phyloP scores from a whole-genome alignment of 2,329 filamentous ascomycete genomes.

The Botrytis fragariae region DNA sequence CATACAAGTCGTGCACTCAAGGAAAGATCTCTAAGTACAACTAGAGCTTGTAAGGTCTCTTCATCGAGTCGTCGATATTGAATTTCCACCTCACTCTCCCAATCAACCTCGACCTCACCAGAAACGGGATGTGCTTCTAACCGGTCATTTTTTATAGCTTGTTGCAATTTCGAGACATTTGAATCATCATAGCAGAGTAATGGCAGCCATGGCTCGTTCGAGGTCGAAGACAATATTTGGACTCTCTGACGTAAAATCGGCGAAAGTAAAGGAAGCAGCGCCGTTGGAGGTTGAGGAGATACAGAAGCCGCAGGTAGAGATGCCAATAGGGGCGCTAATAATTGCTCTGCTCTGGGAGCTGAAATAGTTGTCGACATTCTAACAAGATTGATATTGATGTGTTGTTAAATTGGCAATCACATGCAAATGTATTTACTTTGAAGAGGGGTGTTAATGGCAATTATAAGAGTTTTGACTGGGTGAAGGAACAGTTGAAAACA shows the following conservation, averaged over 20 bases:
- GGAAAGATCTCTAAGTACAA: slow-evolving; percentile 59
- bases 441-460: neutral
- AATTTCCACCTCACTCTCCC: slow-evolving; percentile 62
- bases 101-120: slow-evolving; percentile 72
- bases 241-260: slow-evolving; percentile 66
- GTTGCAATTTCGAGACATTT: slow-evolving; percentile 54
- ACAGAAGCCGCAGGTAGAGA: slow-evolving; percentile 58
- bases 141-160: slow-evolving; percentile 58
- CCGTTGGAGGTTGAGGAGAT: slow-evolving; percentile 55
- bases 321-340: slow-evolving; percentile 57
- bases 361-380: slow-evolving; percentile 36
- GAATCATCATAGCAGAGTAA: slow-evolving; percentile 66
- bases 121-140: slow-evolving; percentile 80
- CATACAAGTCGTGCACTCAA: slow-evolving; percentile 67
- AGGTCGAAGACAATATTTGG: slow-evolving; percentile 59
- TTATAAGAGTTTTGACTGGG: neutral
- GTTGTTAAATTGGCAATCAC: slow-evolving; percentile 22
- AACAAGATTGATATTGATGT: slow-evolving; percentile 1
- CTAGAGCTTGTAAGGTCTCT: slow-evolving; percentile 70
- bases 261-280: slow-evolving; percentile 58
- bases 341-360: slow-evolving; percentile 47
- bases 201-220: slow-evolving; percentile 67
- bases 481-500: neutral
- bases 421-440: slow-evolving; percentile 23
- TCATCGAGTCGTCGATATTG: slow-evolving; percentile 68